Evolutionary conservation across 2,329 filamentous ascomycete genomes (phyloP), one percentile per base, ranked within the genome.

Genomic region (Chrysoporthe deuterocubensis): DNA sequence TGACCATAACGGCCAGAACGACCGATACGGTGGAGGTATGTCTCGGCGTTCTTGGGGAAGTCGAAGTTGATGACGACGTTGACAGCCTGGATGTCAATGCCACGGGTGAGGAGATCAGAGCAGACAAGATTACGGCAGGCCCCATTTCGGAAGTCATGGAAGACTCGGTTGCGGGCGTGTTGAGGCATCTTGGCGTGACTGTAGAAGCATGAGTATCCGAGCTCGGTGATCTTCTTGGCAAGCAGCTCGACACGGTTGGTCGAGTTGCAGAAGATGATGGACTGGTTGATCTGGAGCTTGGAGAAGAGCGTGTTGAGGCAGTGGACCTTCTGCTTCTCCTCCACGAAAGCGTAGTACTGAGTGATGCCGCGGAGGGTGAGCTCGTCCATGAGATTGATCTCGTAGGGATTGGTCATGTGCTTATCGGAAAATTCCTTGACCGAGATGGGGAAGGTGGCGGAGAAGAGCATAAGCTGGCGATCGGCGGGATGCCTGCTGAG

Each of bases 61-160:
- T 99, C 96, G 76, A 99, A 99, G 84, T 99, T 99, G 88, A 99
- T 99, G 78, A 99, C 96, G 66, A 99, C 96, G 75, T 99, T 99
- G 76, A 99, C 96, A 65, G 96, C 96, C 81, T 99, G 96, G 72
- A 99, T 99, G 82, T 99, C 96, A 76, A 99, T 99, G 89, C 96
- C 96, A 81, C 96, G 94, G 71, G 96, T 99, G 71, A 99, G 87
- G 50, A 99, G 86, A 82, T 99, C 96, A 2, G 96, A 99, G 82
- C 96, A 99, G 71, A 99, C 96, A 48, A 99, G 89, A 79, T 99
- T 99, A 75, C 96, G 93, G 84, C 95, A 98, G 64, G 97, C 94
- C 68, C 96, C 96, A 75, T 97, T 97, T 73, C 96, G 91, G 85
- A 99, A 99, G 79, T 99, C 96, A 82, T 99, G 96, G 84, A 99